phyloP scores from a whole-genome alignment of 106 monocot species.

The Dioscorea dumetorum region DNA sequence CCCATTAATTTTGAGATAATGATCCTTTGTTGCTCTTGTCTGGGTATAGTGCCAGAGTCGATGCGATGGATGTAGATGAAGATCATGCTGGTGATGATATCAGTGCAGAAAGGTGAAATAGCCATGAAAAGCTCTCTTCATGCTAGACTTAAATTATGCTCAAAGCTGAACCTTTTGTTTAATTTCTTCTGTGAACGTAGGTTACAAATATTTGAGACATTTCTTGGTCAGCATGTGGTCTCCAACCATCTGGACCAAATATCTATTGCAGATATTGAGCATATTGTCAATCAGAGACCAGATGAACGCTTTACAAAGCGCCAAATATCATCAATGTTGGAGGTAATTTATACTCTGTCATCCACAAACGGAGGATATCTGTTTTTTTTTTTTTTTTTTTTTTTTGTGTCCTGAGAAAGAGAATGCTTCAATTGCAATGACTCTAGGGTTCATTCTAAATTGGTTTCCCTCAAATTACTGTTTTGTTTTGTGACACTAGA shows the following conservation, averaged over 20 bases:
- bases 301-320: conserved; percentile 38
- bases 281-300: conserved; percentile 52
- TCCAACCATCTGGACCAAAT: conserved; percentile 75
- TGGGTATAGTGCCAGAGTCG: conserved; percentile 18
- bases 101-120: conserved; percentile 51
- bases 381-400: too few relatives aligned
- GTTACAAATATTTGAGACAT: conserved; percentile 54
- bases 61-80: conserved; percentile 81
- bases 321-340: conserved; percentile 59
- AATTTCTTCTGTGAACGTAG: conserved; percentile 24
- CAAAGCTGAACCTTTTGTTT: not conserved
- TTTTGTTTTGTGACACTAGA: not conserved
- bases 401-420: not conserved
- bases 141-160: not conserved
- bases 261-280: conserved; percentile 73
- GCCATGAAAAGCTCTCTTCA: not conserved
- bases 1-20: not conserved
- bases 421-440: not conserved
- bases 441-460: not conserved
- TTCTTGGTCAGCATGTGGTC: conserved; percentile 70
- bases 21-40: not conserved
- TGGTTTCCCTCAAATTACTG: not conserved
- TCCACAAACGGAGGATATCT: too few relatives aligned
- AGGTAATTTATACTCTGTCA: conserved; percentile 30
- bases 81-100: conserved; percentile 32